These are phyloP conservation scores for Polyrhizophydium stewartii DNA, from an alignment of 371 early-diverging fungal genomes.

Conservation along the genomic window DNA sequence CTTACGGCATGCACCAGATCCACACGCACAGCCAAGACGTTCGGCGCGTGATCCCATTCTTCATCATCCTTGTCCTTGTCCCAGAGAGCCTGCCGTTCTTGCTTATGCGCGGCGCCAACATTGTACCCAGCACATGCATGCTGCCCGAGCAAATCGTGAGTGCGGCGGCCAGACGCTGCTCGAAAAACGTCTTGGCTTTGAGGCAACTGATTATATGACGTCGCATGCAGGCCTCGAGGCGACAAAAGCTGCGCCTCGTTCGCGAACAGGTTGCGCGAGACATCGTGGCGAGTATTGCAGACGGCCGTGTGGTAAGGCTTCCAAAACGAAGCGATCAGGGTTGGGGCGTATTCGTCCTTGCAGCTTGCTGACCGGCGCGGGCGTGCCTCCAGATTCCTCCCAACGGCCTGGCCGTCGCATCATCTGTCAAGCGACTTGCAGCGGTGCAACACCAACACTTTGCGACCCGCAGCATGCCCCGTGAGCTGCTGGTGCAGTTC, in stretches of 20 bases:
- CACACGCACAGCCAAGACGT: too few relatives aligned
- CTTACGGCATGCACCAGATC: too few relatives aligned
- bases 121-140: constrained; percentile 11
- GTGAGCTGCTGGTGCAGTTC: not conserved
- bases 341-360: too few relatives aligned
- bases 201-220: not conserved
- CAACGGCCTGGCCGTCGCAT: not conserved
- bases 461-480: not conserved
- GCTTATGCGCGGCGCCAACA: constrained; percentile 1
- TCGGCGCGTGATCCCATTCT: constrained; percentile 11
- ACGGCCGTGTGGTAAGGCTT: not conserved
- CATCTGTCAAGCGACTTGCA: not conserved
- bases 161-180: too few relatives aligned
- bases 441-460: not conserved
- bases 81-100: constrained; percentile 14
- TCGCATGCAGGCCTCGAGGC: not conserved
- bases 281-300: not conserved
- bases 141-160: constrained; percentile 3
- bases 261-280: not conserved
- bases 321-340: too few relatives aligned
- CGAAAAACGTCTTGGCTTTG: too few relatives aligned
- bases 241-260: not conserved
- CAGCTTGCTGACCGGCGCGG: too few relatives aligned
- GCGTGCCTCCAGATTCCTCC: not conserved
- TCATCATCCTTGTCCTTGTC: constrained; percentile 6